Evolutionary conservation across 164 flowering plant species (phyloP).

Genomic region (Magnolia kwangsiensis): DNA sequence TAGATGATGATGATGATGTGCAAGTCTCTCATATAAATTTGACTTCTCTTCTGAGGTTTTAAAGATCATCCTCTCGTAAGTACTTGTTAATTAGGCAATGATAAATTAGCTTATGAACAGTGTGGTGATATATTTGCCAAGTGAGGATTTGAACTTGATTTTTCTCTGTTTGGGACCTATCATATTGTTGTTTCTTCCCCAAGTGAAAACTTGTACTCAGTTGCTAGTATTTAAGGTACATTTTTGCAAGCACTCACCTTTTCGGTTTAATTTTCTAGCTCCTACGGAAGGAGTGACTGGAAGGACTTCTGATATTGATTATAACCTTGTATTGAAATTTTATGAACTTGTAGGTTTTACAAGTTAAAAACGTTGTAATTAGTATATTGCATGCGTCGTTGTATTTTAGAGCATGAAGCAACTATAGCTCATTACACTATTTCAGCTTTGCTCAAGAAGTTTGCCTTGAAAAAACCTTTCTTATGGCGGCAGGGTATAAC

Average conservation of each 20-base stretch:
- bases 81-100: too few species aligned
- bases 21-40: too few species aligned
- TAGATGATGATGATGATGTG: too few species aligned
- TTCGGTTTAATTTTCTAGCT: background rate
- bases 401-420: background rate
- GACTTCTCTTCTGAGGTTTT: too few species aligned
- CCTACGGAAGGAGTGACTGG: background rate
- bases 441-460: background rate
- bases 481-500: slow-evolving; percentile 62
- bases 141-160: too few species aligned
- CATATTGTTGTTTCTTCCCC: too few species aligned
- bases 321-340: background rate
- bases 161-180: too few species aligned
- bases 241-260: background rate
- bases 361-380: background rate
- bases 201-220: too few species aligned
- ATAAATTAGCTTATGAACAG: too few species aligned
- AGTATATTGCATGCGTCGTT: background rate
- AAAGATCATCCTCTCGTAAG: too few species aligned
- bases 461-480: background rate
- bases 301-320: background rate
- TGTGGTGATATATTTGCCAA: too few species aligned
- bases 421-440: background rate
- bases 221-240: background rate
- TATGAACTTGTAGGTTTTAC: background rate